Percentiles rank a stretch among this genome's conserved stretches.
These are phyloP conservation scores for Wallacemonas sp. DNA, from an alignment of 208 protist species.

Conservation along the genomic window DNA sequence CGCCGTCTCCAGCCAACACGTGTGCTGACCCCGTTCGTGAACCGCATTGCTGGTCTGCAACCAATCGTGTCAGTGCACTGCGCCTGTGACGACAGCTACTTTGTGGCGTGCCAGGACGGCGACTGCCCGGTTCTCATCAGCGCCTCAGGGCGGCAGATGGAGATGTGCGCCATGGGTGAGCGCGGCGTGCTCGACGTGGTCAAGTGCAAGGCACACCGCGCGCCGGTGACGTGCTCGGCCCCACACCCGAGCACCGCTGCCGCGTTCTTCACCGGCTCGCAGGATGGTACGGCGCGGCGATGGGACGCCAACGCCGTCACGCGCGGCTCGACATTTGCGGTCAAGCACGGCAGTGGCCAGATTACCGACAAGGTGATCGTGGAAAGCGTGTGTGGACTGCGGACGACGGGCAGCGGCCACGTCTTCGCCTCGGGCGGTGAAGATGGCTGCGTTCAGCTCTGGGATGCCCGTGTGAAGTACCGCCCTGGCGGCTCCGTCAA, in stretches of 20 bases:
- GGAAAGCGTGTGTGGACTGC: slow-evolving; percentile 54
- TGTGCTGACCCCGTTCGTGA: slow-evolving; percentile 78
- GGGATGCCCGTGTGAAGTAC: slow-evolving; percentile 72
- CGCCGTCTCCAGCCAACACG: slow-evolving; percentile 57
- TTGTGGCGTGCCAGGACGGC: slow-evolving; percentile 81
- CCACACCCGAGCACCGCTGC: slow-evolving; percentile 34
- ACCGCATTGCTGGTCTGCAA: slow-evolving; percentile 78
- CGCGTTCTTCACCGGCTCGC: slow-evolving; percentile 57
- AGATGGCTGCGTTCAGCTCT: slow-evolving; percentile 74
- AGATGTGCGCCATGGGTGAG: slow-evolving; percentile 75
- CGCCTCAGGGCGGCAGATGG: slow-evolving; percentile 45
- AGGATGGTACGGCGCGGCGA: slow-evolving; percentile 75
- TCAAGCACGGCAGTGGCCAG: slow-evolving; percentile 78
- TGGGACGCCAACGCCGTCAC: slow-evolving; percentile 55
- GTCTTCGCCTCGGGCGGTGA: slow-evolving; percentile 69
- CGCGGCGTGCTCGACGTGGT: slow-evolving; percentile 71
- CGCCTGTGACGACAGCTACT: slow-evolving; percentile 50
- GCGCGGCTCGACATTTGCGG: slow-evolving; percentile 49
- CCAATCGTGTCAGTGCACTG: slow-evolving; percentile 56
- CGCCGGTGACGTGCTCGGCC: slow-evolving; percentile 60
- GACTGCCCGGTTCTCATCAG: slow-evolving; percentile 63
- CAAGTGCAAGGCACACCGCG: slow-evolving; percentile 72
- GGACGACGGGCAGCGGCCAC: slow-evolving; percentile 21
- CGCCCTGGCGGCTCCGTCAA: slow-evolving; percentile 54
- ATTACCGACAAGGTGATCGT: slow-evolving; percentile 71